phyloP scores from a whole-genome alignment of 352 stramenopile species.

The Pythium monospermum region DNA sequence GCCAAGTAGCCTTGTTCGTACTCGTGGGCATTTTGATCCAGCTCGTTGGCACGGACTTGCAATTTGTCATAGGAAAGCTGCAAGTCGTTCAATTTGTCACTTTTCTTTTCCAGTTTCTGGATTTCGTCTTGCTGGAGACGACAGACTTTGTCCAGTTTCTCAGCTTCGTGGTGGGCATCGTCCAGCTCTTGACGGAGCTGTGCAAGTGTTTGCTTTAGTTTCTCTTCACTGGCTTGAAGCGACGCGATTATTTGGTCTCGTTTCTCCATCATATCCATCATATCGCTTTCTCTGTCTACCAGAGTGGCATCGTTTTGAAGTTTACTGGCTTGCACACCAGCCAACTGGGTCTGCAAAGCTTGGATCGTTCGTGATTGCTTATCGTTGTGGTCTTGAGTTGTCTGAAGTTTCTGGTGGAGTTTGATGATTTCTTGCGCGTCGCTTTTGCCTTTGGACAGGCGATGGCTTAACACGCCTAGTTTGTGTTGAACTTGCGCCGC shows the following conservation, averaged over 20 bases:
- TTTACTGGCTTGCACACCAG: slow-evolving; percentile 20
- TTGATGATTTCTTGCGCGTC: slow-evolving; percentile 7
- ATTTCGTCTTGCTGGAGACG: slow-evolving; percentile 34
- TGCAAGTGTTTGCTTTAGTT: slow-evolving; percentile 34
- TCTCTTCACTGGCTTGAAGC: slow-evolving; percentile 23
- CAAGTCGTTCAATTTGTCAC: slow-evolving; percentile 26
- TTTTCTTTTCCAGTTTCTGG: slow-evolving; percentile 19
- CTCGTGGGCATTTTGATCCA: slow-evolving; percentile 37
- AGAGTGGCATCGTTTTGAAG: slow-evolving; percentile 20
- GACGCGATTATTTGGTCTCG: slow-evolving; percentile 23
- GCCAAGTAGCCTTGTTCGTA: slow-evolving; percentile 69
- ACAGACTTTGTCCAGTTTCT: slow-evolving; percentile 37
- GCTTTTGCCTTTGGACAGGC: slow-evolving; percentile 8
- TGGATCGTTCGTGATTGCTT: slow-evolving; percentile 18
- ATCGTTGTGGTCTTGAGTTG: slow-evolving; percentile 3
- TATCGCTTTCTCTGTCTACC: slow-evolving; percentile 24
- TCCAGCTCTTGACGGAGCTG: slow-evolving; percentile 48
- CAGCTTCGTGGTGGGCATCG: slow-evolving; percentile 39
- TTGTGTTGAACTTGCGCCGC: slow-evolving; percentile 3
- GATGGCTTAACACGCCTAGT: slow-evolving; percentile 14
- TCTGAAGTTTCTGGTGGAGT: slow-evolving; percentile 7
- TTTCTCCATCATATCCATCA: slow-evolving; percentile 23
- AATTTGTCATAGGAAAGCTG: slow-evolving; percentile 30
- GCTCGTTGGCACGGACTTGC: slow-evolving; percentile 34
- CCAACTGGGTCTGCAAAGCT: slow-evolving; percentile 23